Conservation (phyloP, 2,329 filamentous ascomycete species). For the Penicillium sclerotigenum region DNA sequence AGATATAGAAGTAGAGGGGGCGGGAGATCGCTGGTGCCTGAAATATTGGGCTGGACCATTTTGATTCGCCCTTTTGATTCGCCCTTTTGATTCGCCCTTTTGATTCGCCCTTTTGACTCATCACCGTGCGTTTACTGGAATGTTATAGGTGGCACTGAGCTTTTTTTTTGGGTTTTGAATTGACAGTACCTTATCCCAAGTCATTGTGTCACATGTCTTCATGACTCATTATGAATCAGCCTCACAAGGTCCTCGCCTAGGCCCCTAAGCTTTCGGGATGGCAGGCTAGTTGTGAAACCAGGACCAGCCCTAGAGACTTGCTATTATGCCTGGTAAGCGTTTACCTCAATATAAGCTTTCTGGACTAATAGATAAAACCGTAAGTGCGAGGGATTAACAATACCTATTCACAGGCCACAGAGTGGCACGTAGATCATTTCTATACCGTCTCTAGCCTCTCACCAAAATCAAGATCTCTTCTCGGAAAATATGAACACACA, state of each 20-base stretch:
- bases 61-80: too few species aligned
- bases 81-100: too few species aligned
- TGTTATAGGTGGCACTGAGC: background rate
- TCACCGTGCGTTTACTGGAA: too few species aligned
- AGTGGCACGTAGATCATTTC: background rate
- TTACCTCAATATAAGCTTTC: background rate
- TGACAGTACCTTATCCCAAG: background rate
- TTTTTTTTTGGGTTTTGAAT: background rate
- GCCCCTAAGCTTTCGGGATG: too few species aligned
- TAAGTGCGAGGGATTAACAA: background rate
- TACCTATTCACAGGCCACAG: background rate
- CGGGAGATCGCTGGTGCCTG: background rate
- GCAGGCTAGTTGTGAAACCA: too few species aligned
- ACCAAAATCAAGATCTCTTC: background rate
- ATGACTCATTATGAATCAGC: background rate
- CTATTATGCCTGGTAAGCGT: background rate
- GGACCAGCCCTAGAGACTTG: too few species aligned
- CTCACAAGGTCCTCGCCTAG: too few species aligned
- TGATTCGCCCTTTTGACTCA: too few species aligned
- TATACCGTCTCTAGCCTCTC: background rate
- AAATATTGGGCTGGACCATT: background rate
- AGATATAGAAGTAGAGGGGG: background rate
- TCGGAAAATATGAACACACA: background rate
- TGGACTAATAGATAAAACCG: too few species aligned
- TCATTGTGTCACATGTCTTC: background rate